A percentile compares a stretch with the other conserved stretches of the same genome.
Evolutionary conservation across 129 eudicot species (phyloP).

Genomic region (Pittosporum tobira): DNA sequence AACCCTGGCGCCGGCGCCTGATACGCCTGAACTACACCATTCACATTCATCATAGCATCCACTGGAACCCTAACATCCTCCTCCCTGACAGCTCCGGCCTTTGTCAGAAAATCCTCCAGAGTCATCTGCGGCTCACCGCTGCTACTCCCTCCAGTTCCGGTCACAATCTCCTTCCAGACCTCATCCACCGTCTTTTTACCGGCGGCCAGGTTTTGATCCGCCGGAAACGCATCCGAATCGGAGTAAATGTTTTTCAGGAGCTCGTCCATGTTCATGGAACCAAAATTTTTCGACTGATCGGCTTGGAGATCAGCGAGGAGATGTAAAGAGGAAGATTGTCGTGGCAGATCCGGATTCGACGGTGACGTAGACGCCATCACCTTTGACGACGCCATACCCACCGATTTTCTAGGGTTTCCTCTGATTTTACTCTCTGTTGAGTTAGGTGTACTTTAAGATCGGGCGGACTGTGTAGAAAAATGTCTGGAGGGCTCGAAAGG

Average conservation of each 20-base stretch:
- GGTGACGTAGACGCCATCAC: conserved; percentile 77
- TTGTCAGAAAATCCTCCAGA: conserved; percentile 55
- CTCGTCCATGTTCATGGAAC: conserved; percentile 83
- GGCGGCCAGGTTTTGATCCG: conserved; percentile 8
- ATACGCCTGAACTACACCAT: conserved; percentile 12
- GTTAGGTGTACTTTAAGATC: conserved; percentile 11
- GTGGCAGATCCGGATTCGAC: conserved; percentile 74
- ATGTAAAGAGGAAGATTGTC: conserved; percentile 26
- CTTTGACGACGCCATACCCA: conserved; percentile 75
- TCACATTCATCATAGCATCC: conserved; percentile 23
- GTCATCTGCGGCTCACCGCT: conserved; percentile 57
- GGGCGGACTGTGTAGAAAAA: not conserved
- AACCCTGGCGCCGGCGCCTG: conserved; percentile 28
- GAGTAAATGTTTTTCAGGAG: conserved; percentile 44
- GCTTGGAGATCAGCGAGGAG: conserved; percentile 12
- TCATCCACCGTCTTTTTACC: conserved; percentile 36
- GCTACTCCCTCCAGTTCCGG: conserved; percentile 17
- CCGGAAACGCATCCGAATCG: conserved; percentile 33
- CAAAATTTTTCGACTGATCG: conserved; percentile 29
- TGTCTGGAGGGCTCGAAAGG: not conserved
- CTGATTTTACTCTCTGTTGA: conserved; percentile 1
- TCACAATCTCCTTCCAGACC: conserved; percentile 50
- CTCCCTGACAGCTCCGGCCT: conserved; percentile 73
- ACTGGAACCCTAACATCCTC: conserved; percentile 45
- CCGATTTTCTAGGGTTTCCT: conserved; percentile 15